Evolutionary conservation across 2,329 filamentous ascomycete species (phyloP), one percentile per base, ranked within the genome.

Genomic region (Penicillium sp.): DNA sequence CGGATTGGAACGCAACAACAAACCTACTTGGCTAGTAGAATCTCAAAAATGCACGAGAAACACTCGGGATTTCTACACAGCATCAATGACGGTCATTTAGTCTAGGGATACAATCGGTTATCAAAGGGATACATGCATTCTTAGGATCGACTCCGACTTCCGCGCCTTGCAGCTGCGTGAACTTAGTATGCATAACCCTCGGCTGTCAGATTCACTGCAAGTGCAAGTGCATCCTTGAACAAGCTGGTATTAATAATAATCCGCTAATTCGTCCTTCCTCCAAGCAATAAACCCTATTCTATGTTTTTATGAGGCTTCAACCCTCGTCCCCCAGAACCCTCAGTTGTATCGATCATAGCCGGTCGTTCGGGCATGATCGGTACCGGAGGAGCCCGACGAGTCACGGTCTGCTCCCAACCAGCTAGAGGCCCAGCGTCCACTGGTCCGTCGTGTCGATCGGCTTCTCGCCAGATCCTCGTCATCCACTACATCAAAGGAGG

Each of bases 401-500:
- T 56, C 50, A 20, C 51, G 53, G 13, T 52, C 52, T 9, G 38
- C 43, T 15, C 54, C 50, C 32, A 61, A 55, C 60, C 58, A 62
- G n/a, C 56, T 55, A 3, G 57, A 53, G n/a, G 46, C 17, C 57
- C 57, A 60, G 37, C 51, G 50, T 13, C 56, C 48, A 31, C 55
- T 50, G 28, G 46, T 45, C 13, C 48, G 42, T 15, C 50, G 44
- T 29, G 51, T 23, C 5, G 41, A 16, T 2, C 52, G 52, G 20
- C 49, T 53, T 52, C 69, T 22, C 18, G 9, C 54, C 4, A 61
- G 44, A 38, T 80, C 82, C 57, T 89, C 84, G 22, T 81, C 79
- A 45, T 92, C 84, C 50, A 93, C 85, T 60, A 86, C 85, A 57
- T 94, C 88, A 57, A 95, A 95, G 52, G 94, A 90, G 13, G 77